Evolutionary conservation across 1,284 basidiomycete genomes (phyloP), one percentile per base, ranked within the genome.

Genomic region (Spongiforma sp.): DNA sequence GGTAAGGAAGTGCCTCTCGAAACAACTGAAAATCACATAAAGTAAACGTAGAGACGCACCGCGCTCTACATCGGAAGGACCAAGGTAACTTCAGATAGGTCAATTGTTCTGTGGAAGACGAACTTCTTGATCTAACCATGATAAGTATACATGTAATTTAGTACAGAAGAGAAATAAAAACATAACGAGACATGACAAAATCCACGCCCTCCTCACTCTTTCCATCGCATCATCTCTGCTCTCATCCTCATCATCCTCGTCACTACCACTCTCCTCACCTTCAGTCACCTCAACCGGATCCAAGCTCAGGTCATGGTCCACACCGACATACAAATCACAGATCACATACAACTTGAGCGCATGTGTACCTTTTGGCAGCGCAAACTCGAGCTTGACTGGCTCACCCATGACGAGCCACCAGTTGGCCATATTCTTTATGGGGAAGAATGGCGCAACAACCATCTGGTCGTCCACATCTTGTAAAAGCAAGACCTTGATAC

Each of bases 381-480:
- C 92, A 73, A 99, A 94, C 77, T 99, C 95, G 43, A 99, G 87
- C 75, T 95, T 95, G 64, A 94, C 90, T 63, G 80, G 88, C 68
- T 98, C 94, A 34, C 96, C 96, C 8, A 99, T 86, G 43, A 99
- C 95, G 34, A 99, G 83, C 96, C 96, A 99, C 96, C 96, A 99
- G 73, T 96, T 95, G 62, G 93, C 32, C 78, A 96, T 88, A 84
- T 99, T 99, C 77, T 90, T 90, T 62, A 81, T 81, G 0, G 97
- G 96, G 82, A 94, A 99, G 82, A 93, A 95, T 0, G 96, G 94
- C 1, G 95, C 95, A 30, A 98, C 86, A 24, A 96, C 96, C 10
- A 83, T 84, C 76, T 95, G 91, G 68, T 93, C 90, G n/a, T 85
- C 84, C 6, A 89, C 88, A 64, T 93, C 92, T 15, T 95, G 93